Conservation (phyloP, 768 basidiomycete species). For the Hygrocybe coccinea region DNA sequence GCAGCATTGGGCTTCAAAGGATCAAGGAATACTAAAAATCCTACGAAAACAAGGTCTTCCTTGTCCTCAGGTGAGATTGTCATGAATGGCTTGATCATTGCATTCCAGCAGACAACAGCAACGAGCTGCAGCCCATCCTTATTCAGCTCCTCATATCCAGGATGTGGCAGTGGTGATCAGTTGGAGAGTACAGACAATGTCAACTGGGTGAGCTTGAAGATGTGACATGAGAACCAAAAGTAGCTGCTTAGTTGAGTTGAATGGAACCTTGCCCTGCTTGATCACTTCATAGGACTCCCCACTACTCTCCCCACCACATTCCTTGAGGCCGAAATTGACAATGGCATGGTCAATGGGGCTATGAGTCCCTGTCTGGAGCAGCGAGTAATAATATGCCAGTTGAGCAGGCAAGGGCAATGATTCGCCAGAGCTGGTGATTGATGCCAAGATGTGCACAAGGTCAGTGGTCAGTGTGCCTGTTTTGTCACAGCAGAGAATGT, state of each 20-base stretch:
- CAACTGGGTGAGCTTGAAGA: neutral
- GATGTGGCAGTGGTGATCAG: conserved; percentile 21
- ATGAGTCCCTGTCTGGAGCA: no score
- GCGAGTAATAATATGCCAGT: no score
- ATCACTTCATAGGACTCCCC: no score
- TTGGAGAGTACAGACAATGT: conserved; percentile 4
- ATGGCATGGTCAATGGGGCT: no score
- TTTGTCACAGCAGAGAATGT: no score
- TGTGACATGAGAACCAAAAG: conserved; percentile 24
- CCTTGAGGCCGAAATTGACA: no score
- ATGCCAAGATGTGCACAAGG: no score
- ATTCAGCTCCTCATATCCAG: conserved; percentile 30
- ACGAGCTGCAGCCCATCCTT: conserved; percentile 40
- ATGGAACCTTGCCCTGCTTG: no score
- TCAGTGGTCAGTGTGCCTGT: no score
- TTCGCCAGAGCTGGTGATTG: no score
- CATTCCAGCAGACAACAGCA: conserved; percentile 29
- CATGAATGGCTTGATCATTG: conserved; percentile 7
- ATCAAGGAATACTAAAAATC: conserved; percentile 52
- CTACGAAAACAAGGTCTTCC: conserved; percentile 45
- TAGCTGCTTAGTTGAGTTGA: conserved; percentile 32
- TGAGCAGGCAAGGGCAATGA: no score
- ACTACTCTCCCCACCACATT: no score
- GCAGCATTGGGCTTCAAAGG: conserved; percentile 47
- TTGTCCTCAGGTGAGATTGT: conserved; percentile 24